Evolutionary conservation across 768 basidiomycete species (phyloP).

Genomic region (Obba rivulosa): DNA sequence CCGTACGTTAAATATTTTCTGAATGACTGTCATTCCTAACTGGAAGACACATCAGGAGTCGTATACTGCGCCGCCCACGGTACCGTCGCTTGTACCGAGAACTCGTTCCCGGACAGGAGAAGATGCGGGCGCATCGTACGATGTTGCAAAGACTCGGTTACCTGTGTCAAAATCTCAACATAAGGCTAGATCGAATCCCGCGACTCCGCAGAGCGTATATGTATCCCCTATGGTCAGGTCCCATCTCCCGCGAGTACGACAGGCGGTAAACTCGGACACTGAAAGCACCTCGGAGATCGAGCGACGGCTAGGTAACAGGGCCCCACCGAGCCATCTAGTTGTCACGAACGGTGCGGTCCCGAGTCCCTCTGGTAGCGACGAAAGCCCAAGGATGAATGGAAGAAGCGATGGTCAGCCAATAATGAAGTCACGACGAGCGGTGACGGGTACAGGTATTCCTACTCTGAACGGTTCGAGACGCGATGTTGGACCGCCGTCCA

Average conservation of each 20-base stretch:
- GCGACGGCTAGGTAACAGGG: constrained; percentile 3
- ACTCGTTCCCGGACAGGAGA: no score
- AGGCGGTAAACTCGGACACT: background rate
- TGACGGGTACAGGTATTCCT: no score
- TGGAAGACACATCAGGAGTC: no score
- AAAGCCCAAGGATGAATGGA: background rate
- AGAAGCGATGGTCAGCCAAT: no score
- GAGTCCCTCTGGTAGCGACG: constrained; percentile 20
- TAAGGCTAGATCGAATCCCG: constrained; percentile 7
- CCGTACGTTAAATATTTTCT: no score
- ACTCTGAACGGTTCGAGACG: no score
- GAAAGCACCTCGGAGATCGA: constrained; percentile 22
- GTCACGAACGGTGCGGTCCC: constrained; percentile 21
- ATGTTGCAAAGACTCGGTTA: background rate
- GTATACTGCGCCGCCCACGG: no score
- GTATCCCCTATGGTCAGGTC: constrained; percentile 2
- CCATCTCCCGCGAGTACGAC: background rate
- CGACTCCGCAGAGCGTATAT: constrained; percentile 6
- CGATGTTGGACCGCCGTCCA: no score
- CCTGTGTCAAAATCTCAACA: background rate
- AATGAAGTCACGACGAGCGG: no score
- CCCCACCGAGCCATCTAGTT: constrained; percentile 14
- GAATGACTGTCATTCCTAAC: no score
- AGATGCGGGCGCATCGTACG: no score
- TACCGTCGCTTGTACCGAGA: no score